Conservation (phyloP, 2,329 filamentous ascomycete species). For the Purpureocillium takamizusanense region DNA sequence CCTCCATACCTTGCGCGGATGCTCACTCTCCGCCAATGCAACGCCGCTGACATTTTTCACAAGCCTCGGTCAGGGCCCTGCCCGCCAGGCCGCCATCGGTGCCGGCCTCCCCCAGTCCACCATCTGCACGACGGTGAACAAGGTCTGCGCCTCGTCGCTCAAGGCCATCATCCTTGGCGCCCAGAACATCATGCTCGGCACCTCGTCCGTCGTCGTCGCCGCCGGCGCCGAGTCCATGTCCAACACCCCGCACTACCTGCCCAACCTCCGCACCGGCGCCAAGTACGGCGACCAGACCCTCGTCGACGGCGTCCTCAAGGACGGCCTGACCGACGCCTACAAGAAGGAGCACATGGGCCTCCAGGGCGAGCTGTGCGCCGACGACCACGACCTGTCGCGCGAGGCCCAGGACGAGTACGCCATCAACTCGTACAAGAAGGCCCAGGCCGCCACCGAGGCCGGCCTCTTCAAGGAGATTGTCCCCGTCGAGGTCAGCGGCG, state of each 20-base stretch:
- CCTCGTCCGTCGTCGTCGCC: slow-evolving; percentile 84
- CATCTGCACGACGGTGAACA: slow-evolving; percentile 92
- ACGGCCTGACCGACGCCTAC: slow-evolving; percentile 90
- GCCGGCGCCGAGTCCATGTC: slow-evolving; percentile 98
- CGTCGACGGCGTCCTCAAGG: slow-evolving; percentile 86
- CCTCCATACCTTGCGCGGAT: background rate
- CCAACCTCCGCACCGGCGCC: slow-evolving; percentile 73
- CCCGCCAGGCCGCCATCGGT: slow-evolving; percentile 84
- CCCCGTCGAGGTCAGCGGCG: slow-evolving; percentile 78
- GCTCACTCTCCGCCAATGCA: background rate
- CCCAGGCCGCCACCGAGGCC: slow-evolving; percentile 72
- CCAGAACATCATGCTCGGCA: slow-evolving; percentile 96
- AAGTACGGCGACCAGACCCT: slow-evolving; percentile 91
- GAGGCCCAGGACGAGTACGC: slow-evolving; percentile 93
- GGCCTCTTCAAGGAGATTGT: slow-evolving; percentile 86
- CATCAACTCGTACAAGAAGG: slow-evolving; percentile 90
- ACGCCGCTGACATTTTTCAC: background rate
- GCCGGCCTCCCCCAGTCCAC: slow-evolving; percentile 75
- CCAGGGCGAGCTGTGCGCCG: slow-evolving; percentile 81
- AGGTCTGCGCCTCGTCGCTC: slow-evolving; percentile 91
- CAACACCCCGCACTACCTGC: slow-evolving; percentile 92
- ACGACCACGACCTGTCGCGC: slow-evolving; percentile 71
- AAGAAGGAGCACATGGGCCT: slow-evolving; percentile 97
- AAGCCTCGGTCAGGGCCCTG: slow-evolving; percentile 94
- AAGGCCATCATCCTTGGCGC: slow-evolving; percentile 93